phyloP scores from a whole-genome alignment of 2,329 filamentous ascomycete species.

The Tolypocladium inflatum region DNA sequence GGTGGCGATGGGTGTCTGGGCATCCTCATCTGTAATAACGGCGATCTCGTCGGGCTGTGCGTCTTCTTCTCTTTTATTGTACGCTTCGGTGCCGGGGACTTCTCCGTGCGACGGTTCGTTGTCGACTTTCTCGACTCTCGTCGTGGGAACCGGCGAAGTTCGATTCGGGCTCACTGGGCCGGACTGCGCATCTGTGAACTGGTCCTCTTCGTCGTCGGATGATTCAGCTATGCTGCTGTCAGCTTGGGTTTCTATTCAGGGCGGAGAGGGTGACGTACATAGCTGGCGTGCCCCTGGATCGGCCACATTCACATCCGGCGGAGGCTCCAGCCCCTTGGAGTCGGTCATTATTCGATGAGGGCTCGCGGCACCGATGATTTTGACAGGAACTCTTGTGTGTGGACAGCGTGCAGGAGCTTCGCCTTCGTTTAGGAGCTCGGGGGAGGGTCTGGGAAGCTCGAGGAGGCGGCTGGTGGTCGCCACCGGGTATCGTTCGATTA shows the following conservation, averaged over 20 bases:
- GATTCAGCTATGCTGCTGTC: slow-evolving; percentile 28
- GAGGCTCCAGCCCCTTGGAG: slow-evolving; percentile 20
- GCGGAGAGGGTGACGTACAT: slow-evolving; percentile 26
- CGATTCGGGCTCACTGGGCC: slow-evolving; percentile 31
- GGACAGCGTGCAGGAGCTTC: not conserved
- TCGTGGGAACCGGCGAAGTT: slow-evolving; percentile 46
- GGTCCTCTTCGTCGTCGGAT: slow-evolving; percentile 55
- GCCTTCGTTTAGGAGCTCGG: not conserved
- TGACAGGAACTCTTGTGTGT: no score
- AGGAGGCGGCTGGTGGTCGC: not conserved
- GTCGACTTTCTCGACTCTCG: slow-evolving; percentile 49
- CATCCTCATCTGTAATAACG: slow-evolving; percentile 23
- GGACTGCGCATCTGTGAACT: slow-evolving; percentile 59
- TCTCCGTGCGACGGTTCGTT: slow-evolving; percentile 44
- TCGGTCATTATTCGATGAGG: slow-evolving; percentile 15
- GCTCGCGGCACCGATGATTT: not conserved
- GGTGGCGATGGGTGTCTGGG: slow-evolving; percentile 12
- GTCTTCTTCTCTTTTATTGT: slow-evolving; percentile 45
- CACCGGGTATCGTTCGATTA: not conserved
- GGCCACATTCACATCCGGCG: slow-evolving; percentile 22
- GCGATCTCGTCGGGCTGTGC: slow-evolving; percentile 53
- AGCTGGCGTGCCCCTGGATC: slow-evolving; percentile 53
- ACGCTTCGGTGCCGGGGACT: slow-evolving; percentile 50
- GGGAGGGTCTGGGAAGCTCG: not conserved
- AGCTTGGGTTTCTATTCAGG: slow-evolving; percentile 8